A percentile compares a stretch with the other conserved stretches of the same genome.
Evolutionary conservation across 371 early-diverging fungal species (phyloP).

Genomic region (Mucor racemosus): DNA sequence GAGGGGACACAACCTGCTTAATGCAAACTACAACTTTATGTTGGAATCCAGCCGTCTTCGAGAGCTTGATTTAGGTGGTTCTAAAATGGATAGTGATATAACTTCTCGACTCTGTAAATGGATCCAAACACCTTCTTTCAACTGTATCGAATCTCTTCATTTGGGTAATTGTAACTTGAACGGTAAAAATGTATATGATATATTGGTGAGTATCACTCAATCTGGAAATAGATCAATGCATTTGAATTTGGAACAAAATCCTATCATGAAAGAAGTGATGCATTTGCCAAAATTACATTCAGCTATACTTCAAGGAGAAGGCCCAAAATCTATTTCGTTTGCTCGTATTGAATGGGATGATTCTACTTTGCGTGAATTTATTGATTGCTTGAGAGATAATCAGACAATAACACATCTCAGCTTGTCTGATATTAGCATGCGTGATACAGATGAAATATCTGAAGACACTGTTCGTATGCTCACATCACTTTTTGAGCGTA

Average conservation of each 20-base stretch:
- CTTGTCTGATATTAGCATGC: slow-evolving; percentile 35
- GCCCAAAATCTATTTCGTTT: slow-evolving; percentile 41
- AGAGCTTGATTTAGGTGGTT: slow-evolving; percentile 33
- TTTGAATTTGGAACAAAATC: slow-evolving; percentile 38
- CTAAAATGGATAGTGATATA: slow-evolving; percentile 13
- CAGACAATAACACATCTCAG: slow-evolving; percentile 28
- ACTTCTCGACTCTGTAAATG: slow-evolving; percentile 31
- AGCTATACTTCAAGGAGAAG: slow-evolving; percentile 42
- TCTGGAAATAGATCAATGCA: slow-evolving; percentile 38
- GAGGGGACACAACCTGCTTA: slow-evolving; percentile 19
- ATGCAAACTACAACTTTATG: slow-evolving; percentile 16
- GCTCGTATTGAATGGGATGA: slow-evolving; percentile 51
- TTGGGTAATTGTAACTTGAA: slow-evolving; percentile 36
- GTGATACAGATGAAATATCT: slow-evolving; percentile 28
- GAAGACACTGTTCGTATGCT: slow-evolving; percentile 41
- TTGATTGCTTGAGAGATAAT: slow-evolving; percentile 46
- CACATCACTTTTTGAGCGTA: slow-evolving; percentile 44
- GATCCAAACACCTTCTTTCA: slow-evolving; percentile 40
- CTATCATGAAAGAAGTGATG: slow-evolving; percentile 41
- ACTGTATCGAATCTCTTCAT: slow-evolving; percentile 26
- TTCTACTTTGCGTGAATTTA: slow-evolving; percentile 39
- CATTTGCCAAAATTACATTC: slow-evolving; percentile 42
- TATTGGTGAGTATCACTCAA: slow-evolving; percentile 35
- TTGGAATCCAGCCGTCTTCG: slow-evolving; percentile 22
- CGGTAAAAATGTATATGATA: slow-evolving; percentile 36